Evolutionary conservation across 257 asterid species (phyloP).

Genomic region (Przewalskia tangutica): DNA sequence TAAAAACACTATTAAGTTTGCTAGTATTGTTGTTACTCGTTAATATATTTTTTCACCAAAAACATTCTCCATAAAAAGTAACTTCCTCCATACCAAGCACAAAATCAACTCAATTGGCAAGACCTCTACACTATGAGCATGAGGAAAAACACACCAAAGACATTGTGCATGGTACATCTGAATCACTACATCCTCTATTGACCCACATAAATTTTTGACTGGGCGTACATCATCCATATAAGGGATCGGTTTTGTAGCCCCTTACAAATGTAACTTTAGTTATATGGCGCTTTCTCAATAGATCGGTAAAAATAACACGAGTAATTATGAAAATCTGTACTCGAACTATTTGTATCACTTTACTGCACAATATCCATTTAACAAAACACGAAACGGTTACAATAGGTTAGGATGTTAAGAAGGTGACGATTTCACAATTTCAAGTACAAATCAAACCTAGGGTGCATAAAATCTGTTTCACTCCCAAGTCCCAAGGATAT

Average conservation of each 20-base stretch:
- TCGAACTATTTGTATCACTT: not conserved
- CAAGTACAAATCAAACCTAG: not conserved
- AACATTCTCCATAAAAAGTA: not conserved
- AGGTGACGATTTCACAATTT: not conserved
- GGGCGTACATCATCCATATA: too few species aligned
- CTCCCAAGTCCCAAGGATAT: not conserved
- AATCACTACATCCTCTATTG: too few species aligned
- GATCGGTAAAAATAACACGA: too few species aligned
- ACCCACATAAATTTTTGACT: too few species aligned
- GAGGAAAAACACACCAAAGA: not conserved
- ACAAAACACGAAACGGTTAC: not conserved
- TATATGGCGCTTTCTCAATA: not conserved
- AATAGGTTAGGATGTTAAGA: not conserved
- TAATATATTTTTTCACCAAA: not conserved
- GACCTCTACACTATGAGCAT: not conserved
- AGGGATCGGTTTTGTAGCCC: not conserved
- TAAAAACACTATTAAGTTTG: not conserved
- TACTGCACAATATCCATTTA: not conserved
- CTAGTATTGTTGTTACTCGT: not conserved
- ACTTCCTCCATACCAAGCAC: not conserved
- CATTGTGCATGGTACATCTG: not conserved
- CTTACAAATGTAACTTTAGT: not conserved
- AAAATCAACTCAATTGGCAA: not conserved
- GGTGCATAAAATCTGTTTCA: not conserved
- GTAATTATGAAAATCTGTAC: not conserved